Evolutionary conservation across 1,139 yeast species (phyloP).

Genomic region (Saccharomyces hybrid): DNA sequence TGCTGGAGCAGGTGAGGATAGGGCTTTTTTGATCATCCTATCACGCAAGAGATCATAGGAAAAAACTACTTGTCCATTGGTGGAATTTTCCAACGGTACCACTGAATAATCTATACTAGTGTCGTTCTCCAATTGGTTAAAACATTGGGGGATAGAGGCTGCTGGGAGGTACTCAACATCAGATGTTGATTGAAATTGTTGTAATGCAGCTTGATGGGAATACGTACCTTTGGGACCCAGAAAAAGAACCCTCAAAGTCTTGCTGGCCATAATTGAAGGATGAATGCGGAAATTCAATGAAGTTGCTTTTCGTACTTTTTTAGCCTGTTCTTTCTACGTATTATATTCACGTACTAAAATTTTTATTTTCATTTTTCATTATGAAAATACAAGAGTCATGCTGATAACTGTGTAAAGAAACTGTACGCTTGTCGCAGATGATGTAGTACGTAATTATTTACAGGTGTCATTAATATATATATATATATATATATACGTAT

Average conservation of each 20-base stretch:
- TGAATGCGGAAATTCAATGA: neutral
- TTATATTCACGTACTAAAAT: neutral
- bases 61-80: constrained; percentile 86
- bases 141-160: constrained; percentile 56
- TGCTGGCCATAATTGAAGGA: neutral
- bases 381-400: neutral
- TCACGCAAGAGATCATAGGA: constrained; percentile 78
- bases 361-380: neutral
- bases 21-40: constrained; percentile 36
- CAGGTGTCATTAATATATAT: neutral
- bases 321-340: neutral
- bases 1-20: constrained; percentile 4
- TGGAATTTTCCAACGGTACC: constrained; percentile 91
- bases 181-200: constrained; percentile 47
- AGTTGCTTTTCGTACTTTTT: neutral
- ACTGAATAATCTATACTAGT: constrained; percentile 47
- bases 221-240: constrained; percentile 89
- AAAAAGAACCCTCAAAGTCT: constrained; percentile 46
- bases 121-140: constrained; percentile 37
- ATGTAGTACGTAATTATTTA: neutral
- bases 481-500: neutral
- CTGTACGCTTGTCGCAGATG: neutral
- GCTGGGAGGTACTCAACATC: constrained; percentile 30
- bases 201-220: constrained; percentile 87
- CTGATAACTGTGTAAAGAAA: neutral